Conservation (phyloP, 345 rosid species). For the Bruguiera parviflora region DNA sequence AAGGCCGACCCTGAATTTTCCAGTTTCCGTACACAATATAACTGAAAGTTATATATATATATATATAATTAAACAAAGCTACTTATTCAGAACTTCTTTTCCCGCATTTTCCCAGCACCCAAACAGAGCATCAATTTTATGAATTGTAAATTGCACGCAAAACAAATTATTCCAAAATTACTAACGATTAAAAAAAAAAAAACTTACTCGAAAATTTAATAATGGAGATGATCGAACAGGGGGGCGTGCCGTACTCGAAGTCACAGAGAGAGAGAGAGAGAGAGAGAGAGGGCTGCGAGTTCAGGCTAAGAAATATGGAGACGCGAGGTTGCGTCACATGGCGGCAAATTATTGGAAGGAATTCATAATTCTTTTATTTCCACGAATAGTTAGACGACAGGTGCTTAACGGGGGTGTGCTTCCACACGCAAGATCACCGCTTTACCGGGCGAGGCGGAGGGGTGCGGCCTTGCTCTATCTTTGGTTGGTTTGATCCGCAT, state of each 20-base stretch:
- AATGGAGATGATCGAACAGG: neutral
- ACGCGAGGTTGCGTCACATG: constrained; percentile 8
- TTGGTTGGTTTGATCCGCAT: too few species aligned
- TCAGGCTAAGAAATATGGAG: constrained; percentile 20
- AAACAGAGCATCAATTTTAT: too few species aligned
- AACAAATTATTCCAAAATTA: too few species aligned
- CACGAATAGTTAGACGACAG: neutral
- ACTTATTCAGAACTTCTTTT: too few species aligned
- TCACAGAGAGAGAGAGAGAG: too few species aligned
- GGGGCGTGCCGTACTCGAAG: neutral
- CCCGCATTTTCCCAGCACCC: too few species aligned
- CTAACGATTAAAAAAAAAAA: neutral
- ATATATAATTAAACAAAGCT: too few species aligned
- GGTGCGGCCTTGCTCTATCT: too few species aligned
- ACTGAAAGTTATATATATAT: too few species aligned
- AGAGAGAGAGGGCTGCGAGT: neutral
- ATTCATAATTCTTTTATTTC: neutral
- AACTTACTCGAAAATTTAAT: neutral
- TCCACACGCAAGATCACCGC: constrained; percentile 4
- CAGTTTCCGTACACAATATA: too few species aligned
- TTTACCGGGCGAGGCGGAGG: neutral
- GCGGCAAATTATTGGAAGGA: neutral
- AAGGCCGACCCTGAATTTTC: too few species aligned
- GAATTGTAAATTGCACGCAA: too few species aligned
- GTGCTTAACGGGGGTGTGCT: neutral